Conservation (phyloP, 768 basidiomycete species). For the Trametes coccinea region DNA sequence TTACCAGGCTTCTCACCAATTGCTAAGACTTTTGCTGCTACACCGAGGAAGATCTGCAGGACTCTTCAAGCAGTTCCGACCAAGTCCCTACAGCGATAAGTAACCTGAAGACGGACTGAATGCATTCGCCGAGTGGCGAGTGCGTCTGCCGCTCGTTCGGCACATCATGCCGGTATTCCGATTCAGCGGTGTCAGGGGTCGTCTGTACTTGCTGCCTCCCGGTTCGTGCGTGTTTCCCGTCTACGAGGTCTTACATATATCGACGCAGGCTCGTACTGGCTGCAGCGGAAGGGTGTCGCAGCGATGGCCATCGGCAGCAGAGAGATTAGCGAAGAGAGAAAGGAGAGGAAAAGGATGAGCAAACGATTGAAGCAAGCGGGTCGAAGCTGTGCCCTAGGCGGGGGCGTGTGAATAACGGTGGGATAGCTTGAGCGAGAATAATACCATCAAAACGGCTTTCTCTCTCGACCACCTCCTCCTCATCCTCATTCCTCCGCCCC, state of each 20-base stretch:
- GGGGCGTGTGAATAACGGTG: constrained; percentile 7
- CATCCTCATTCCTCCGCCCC: not conserved
- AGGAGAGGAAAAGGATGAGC: not conserved
- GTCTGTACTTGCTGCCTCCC: not conserved
- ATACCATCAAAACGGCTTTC: constrained; percentile 5
- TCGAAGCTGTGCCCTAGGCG: not conserved
- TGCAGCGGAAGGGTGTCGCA: not conserved
- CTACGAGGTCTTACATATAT: not conserved
- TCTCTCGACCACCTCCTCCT: constrained; percentile 8
- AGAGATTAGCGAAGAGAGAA: not conserved
- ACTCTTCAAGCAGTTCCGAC: too few species aligned
- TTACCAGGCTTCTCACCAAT: too few species aligned
- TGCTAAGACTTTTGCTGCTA: too few species aligned
- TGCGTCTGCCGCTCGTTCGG: not conserved
- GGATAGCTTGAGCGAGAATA: constrained; percentile 3
- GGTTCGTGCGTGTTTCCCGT: not conserved
- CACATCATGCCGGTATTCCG: not conserved
- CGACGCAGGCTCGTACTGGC: not conserved
- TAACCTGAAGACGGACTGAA: too few species aligned
- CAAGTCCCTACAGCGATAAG: not conserved
- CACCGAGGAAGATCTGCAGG: too few species aligned
- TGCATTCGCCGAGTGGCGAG: not conserved
- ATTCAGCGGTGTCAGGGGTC: not conserved
- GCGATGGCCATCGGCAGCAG: not conserved
- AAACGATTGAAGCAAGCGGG: not conserved